Base-by-base conservation (phyloP, 2,329 filamentous ascomycete genomes). In the Sporothrix inflata region DNA sequence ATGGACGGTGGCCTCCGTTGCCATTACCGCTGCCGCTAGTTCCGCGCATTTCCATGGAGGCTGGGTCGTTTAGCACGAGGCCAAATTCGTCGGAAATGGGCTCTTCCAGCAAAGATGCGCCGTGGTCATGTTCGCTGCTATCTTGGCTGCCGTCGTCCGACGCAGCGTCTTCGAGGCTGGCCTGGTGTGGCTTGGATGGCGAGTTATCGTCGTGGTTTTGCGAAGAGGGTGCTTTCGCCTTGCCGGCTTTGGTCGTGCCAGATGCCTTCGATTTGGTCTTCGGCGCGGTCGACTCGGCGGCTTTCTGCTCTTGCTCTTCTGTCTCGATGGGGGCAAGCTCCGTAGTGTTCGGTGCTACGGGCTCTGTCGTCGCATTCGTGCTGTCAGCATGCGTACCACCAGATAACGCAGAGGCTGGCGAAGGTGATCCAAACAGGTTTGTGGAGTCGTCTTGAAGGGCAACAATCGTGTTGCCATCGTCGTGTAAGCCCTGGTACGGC, bases 81-180 rank as follows among this genome's bases (percentile, higher is more conserved):
- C 86, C 88, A 75, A 90, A 90, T 69, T 90, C 89, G 77, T 91
- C 88, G 4, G 84, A 83, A 71, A 85, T 81, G 30, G 84, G 80
- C 71, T 89, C 88, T 61, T 88, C 87, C 65, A 88, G 78, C 2
- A 84, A 82, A 74, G 85, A 85, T 51, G 80, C 81, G 19, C 81
- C 81, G 49, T 27, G 75, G 71, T 63, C 71, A 8, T 83, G 84
- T 0, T 82, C 83, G 45, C 80, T 82, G 71, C 81, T 83, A 53
- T 83, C 83, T 34, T 79, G 83, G 55, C 81, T 84, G 61, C 78
- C 82, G 47, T 84, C 83, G 34, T 87, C 86, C 5, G 85, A 85
- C 1, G 19, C 21, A 9, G 55, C 60, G 76, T 76, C 80, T 34
- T 84, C 84, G 42, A 78, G 74, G 72, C 79, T 81, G 14, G 74